These are phyloP conservation scores for Apiotrichum gamsii DNA, from an alignment of 1,284 basidiomycete species.

Conservation along the genomic window DNA sequence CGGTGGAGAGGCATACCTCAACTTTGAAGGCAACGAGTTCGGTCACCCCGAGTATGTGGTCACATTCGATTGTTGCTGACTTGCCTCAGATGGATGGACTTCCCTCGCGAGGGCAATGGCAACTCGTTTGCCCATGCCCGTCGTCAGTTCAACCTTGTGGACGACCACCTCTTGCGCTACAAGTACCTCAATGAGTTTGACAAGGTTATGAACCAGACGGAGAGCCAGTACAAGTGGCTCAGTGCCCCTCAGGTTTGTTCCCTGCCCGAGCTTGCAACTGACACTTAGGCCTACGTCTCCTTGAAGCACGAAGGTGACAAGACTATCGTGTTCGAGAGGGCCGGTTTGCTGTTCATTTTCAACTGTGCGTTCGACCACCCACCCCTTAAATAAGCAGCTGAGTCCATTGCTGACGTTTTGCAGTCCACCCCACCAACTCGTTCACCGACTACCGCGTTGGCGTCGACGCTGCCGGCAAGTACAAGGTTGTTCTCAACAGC, in stretches of 20 bases:
- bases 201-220: constrained; percentile 82
- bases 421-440: constrained; percentile 72
- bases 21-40: constrained; percentile 98
- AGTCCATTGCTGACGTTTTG: too few relatives aligned
- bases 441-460: constrained; percentile 92
- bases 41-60: constrained; percentile 79
- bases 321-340: constrained; percentile 87
- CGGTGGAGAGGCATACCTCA: constrained; percentile 94
- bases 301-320: constrained; percentile 90
- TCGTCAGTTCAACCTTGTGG: constrained; percentile 90
- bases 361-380: constrained; percentile 56
- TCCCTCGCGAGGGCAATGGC: constrained; percentile 88
- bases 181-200: constrained; percentile 91
- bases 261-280: neutral
- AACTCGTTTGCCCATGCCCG: constrained; percentile 95
- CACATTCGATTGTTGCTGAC: neutral
- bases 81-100: constrained; percentile 81
- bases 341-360: constrained; percentile 87
- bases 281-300: constrained; percentile 72
- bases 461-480: constrained; percentile 79
- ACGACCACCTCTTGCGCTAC: constrained; percentile 79
- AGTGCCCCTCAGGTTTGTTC: constrained; percentile 64
- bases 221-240: constrained; percentile 77
- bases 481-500: constrained; percentile 69
- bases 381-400: too few relatives aligned